These are phyloP conservation scores for Fusarium sp. DNA, from an alignment of 2,329 filamentous ascomycete genomes.

Conservation along the genomic window DNA sequence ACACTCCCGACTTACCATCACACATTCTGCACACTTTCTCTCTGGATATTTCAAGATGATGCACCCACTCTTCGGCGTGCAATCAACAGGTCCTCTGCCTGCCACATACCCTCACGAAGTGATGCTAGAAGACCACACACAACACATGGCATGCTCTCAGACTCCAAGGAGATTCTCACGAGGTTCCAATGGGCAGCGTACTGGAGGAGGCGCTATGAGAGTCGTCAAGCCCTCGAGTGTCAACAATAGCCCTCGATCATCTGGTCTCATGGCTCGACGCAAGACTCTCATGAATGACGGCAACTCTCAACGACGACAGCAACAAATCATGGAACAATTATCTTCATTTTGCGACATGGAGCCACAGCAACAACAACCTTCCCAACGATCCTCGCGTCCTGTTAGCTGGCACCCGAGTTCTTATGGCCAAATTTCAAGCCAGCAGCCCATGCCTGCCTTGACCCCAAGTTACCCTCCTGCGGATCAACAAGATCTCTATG, in stretches of 20 bases:
- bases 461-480: slow-evolving; percentile 54
- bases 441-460: slow-evolving; percentile 56
- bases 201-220: slow-evolving; percentile 65
- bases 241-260: slow-evolving; percentile 74
- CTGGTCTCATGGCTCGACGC: slow-evolving; percentile 62
- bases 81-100: slow-evolving; percentile 46
- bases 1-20: background rate
- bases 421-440: slow-evolving; percentile 57
- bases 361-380: slow-evolving; percentile 23
- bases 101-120: slow-evolving; percentile 52
- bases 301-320: slow-evolving; percentile 59
- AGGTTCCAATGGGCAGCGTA: slow-evolving; percentile 63
- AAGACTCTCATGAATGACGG: slow-evolving; percentile 68
- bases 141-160: slow-evolving; percentile 63
- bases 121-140: slow-evolving; percentile 64
- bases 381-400: slow-evolving; percentile 64
- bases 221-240: slow-evolving; percentile 75
- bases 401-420: slow-evolving; percentile 82
- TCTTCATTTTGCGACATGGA: slow-evolving; percentile 45
- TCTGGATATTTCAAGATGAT: slow-evolving; percentile 48
- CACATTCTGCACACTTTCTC: background rate
- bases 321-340: slow-evolving; percentile 61
- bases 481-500: slow-evolving; percentile 57
- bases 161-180: slow-evolving; percentile 62
- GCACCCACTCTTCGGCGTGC: slow-evolving; percentile 47